Percentiles rank a stretch among this genome's conserved stretches.
Conservation (phyloP, 2,329 filamentous ascomycete species). For the Coleophoma eucalyptorum region DNA sequence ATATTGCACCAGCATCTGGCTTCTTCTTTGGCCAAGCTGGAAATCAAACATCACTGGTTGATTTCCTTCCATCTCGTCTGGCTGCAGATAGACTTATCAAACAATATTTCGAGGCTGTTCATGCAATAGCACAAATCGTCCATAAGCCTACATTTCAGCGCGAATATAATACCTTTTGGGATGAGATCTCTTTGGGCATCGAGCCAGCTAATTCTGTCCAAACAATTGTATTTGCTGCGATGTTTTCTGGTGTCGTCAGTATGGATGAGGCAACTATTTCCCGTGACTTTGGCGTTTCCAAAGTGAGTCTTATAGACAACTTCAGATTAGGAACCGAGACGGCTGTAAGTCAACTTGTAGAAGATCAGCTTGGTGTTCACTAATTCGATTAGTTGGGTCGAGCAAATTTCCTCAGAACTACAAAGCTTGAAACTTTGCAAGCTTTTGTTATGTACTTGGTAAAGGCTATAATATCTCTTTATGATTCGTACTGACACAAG, state of each 20-base stretch:
- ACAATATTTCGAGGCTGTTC: conserved; percentile 66
- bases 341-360: conserved; percentile 28
- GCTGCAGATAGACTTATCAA: conserved; percentile 59
- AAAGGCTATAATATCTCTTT: conserved; percentile 7
- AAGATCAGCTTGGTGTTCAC: too few relatives aligned
- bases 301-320: conserved; percentile 53
- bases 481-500: too few relatives aligned
- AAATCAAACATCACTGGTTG: conserved; percentile 46
- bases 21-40: conserved; percentile 59
- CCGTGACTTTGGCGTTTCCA: conserved; percentile 51
- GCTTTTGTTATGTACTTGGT: conserved; percentile 75
- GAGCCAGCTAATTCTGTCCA: conserved; percentile 64
- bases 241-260: conserved; percentile 67
- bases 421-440: conserved; percentile 70
- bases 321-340: conserved; percentile 65
- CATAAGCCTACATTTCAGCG: conserved; percentile 65
- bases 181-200: conserved; percentile 50
- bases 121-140: conserved; percentile 63
- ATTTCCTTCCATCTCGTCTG: conserved; percentile 55
- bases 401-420: conserved; percentile 69
- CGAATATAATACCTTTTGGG: conserved; percentile 64
- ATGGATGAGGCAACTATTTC: conserved; percentile 51
- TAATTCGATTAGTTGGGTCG: conserved; percentile 42
- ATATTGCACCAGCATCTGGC: conserved; percentile 63
- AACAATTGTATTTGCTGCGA: conserved; percentile 63